Conservation (phyloP, 805 yeast species). For the Priceomyces haplophilus region DNA sequence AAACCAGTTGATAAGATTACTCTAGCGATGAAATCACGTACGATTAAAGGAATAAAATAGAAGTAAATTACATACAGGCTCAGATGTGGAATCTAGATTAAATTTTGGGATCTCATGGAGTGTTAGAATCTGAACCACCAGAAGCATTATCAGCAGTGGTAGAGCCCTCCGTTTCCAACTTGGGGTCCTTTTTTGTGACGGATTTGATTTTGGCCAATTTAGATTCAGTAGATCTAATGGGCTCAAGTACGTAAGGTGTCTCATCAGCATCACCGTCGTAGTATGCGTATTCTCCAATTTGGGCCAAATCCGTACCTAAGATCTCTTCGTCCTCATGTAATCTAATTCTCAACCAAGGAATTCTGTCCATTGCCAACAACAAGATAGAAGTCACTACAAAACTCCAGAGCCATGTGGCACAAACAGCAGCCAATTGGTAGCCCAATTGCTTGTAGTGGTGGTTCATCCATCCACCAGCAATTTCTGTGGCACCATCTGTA, state of each 20-base stretch:
- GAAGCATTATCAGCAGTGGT: conserved; percentile 16
- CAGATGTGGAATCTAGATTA: not conserved
- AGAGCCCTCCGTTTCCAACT: conserved; percentile 13
- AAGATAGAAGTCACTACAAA: conserved; percentile 69
- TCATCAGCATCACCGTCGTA: conserved; percentile 24
- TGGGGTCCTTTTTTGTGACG: conserved; percentile 2
- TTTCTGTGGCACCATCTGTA: conserved; percentile 27
- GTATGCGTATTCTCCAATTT: conserved; percentile 87
- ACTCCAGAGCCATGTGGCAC: conserved; percentile 72
- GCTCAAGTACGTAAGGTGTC: conserved; percentile 66
- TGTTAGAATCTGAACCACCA: not conserved
- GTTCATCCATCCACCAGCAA: conserved; percentile 85
- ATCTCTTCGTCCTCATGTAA: conserved; percentile 84
- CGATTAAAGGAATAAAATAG: not conserved
- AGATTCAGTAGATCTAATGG: conserved; percentile 60
- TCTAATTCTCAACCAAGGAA: conserved; percentile 81
- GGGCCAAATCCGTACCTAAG: conserved; percentile 82
- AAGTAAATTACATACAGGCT: not conserved
- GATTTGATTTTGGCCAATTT: conserved; percentile 31
- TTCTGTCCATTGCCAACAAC: conserved; percentile 61
- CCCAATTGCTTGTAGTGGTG: conserved; percentile 82
- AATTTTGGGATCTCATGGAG: too few relatives aligned
- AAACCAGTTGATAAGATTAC: too few relatives aligned
- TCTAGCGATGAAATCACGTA: not conserved
- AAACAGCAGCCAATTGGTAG: conserved; percentile 78